These are phyloP conservation scores for Mollisia scopiformis DNA, from an alignment of 2,329 filamentous ascomycete genomes.

Conservation along the genomic window DNA sequence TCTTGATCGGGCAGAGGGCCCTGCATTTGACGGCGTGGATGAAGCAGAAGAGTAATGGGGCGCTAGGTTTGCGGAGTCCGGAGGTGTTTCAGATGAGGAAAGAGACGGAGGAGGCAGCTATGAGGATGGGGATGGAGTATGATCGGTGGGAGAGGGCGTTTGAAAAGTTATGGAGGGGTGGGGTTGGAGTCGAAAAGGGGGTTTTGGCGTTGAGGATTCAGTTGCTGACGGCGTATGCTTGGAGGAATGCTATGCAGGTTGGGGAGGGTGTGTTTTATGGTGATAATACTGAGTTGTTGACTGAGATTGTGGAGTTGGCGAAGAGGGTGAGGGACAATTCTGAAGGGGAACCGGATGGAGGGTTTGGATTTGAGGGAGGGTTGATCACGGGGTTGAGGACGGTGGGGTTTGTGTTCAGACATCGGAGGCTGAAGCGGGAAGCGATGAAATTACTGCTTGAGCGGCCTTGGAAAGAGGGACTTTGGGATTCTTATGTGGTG, in stretches of 20 bases:
- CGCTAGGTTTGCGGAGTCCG: not conserved
- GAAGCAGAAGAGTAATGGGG: not conserved
- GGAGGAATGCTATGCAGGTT: not conserved
- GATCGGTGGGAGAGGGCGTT: not conserved
- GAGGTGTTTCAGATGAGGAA: not conserved
- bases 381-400: not conserved
- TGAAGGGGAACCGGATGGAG: not conserved
- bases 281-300: not conserved
- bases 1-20: not conserved
- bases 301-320: not conserved
- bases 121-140: not conserved
- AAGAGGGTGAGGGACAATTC: not conserved
- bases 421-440: slow-evolving; percentile 40
- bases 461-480: slow-evolving; percentile 63
- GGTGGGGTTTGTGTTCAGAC: not conserved
- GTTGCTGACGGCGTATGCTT: not conserved
- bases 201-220: not conserved
- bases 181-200: not conserved
- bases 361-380: not conserved
- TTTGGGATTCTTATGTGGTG: slow-evolving; percentile 54
- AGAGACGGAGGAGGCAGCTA: not conserved
- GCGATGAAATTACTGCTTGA: slow-evolving; percentile 62
- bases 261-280: not conserved
- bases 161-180: not conserved
- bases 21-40: not conserved